phyloP scores from a whole-genome alignment of 192 early-diverging fungal genomes.

The Coemansia aciculifera region DNA sequence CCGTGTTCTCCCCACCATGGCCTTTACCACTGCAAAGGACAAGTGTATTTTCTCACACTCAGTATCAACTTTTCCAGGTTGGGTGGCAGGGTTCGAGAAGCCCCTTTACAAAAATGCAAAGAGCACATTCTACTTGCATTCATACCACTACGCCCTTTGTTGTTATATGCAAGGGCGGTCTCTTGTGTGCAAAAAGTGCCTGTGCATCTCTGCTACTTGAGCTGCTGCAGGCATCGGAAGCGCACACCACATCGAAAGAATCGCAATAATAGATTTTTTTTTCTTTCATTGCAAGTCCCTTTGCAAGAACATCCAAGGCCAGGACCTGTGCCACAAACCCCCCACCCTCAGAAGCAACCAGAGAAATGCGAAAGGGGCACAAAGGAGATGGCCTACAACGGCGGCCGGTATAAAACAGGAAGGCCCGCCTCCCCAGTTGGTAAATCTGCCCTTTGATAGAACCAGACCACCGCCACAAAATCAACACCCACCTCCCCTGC shows the following conservation, averaged over 20 bases:
- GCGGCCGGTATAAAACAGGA: not conserved
- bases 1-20: not conserved
- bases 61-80: slow-evolving; percentile 9
- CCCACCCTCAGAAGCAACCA: slow-evolving; percentile 1
- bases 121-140: slow-evolving; percentile 5
- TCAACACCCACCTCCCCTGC: not conserved
- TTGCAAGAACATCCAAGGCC: slow-evolving; percentile 1
- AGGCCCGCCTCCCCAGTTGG: slow-evolving; percentile 1
- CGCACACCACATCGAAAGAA: not conserved
- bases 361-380: not conserved
- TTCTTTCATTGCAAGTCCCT: not conserved
- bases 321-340: not conserved
- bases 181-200: slow-evolving; percentile 9
- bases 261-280: slow-evolving; percentile 4
- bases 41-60: not conserved
- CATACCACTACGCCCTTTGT: not conserved
- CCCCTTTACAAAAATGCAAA: slow-evolving; percentile 1
- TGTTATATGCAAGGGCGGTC: slow-evolving; percentile 8
- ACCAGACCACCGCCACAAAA: not conserved
- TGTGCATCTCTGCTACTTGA: slow-evolving; percentile 8
- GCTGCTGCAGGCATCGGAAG: slow-evolving; percentile 9
- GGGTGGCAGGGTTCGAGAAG: not conserved
- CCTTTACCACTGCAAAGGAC: not conserved
- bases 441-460: not conserved
- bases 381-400: not conserved